phyloP scores from a whole-genome alignment of 2,329 filamentous ascomycete genomes.

The Colletotrichum agaves region DNA sequence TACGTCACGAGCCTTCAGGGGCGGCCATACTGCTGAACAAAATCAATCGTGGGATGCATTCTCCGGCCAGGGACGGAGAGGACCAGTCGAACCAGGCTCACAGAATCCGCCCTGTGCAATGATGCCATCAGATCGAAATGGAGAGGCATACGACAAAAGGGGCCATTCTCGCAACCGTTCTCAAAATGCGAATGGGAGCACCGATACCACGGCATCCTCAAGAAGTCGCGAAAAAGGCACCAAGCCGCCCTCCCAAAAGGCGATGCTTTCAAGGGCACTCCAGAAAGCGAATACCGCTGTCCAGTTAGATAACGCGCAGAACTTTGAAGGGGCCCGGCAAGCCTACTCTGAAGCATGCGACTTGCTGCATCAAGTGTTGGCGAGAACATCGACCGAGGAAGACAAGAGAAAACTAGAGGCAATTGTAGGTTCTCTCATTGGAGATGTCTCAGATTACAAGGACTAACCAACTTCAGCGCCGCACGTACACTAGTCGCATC shows the following conservation, averaged over 20 bases:
- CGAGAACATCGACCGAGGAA: slow-evolving; percentile 84
- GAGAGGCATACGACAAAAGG: slow-evolving; percentile 41
- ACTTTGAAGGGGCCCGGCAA: slow-evolving; percentile 89
- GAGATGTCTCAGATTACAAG: neutral
- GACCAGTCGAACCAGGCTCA: slow-evolving; percentile 23
- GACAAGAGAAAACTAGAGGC: slow-evolving; percentile 91
- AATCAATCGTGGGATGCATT: slow-evolving; percentile 31
- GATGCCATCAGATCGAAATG: slow-evolving; percentile 48
- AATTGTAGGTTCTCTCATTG: slow-evolving; percentile 73
- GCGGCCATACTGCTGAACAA: neutral
- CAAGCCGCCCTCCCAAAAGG: slow-evolving; percentile 81
- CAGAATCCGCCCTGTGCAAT: slow-evolving; percentile 2
- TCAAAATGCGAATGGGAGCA: slow-evolving; percentile 55
- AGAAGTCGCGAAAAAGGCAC: slow-evolving; percentile 47
- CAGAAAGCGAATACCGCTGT: slow-evolving; percentile 97
- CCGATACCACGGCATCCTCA: slow-evolving; percentile 52
- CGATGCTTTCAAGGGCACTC: slow-evolving; percentile 94
- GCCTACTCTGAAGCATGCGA: slow-evolving; percentile 93
- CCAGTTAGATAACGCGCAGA: slow-evolving; percentile 93
- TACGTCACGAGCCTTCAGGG: neutral
- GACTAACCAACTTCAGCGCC: slow-evolving; percentile 66
- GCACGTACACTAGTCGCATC: slow-evolving; percentile 91
- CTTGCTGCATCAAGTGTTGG: slow-evolving; percentile 87
- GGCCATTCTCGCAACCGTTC: slow-evolving; percentile 60
- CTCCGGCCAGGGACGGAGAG: slow-evolving; percentile 21